These are phyloP conservation scores for Penicillium sp. DNA, from an alignment of 2,329 filamentous ascomycete genomes.

Conservation along the genomic window DNA sequence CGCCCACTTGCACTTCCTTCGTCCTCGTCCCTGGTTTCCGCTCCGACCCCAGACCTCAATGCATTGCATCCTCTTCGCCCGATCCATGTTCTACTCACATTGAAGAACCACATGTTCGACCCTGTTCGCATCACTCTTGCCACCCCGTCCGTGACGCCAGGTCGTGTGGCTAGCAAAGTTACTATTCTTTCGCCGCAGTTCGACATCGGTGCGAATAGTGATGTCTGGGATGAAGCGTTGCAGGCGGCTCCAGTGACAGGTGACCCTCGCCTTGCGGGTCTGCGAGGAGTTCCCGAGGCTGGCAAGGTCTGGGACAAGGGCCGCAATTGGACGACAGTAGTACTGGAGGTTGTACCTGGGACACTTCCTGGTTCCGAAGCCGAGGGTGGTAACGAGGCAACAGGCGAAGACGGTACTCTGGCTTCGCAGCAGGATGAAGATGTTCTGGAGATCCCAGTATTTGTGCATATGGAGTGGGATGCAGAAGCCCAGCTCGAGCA, in stretches of 20 bases:
- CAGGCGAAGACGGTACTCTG: constrained; percentile 26
- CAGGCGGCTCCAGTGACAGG: constrained; percentile 44
- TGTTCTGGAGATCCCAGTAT: constrained; percentile 84
- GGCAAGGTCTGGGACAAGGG: constrained; percentile 96
- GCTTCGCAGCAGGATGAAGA: constrained; percentile 52
- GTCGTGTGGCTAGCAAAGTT: constrained; percentile 70
- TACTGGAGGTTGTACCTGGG: constrained; percentile 77
- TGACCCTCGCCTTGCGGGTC: constrained; percentile 39
- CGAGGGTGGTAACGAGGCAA: constrained; percentile 27
- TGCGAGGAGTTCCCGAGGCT: constrained; percentile 60
- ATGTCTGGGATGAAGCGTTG: constrained; percentile 87
- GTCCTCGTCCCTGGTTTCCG: constrained; percentile 22
- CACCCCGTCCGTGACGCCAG: constrained; percentile 73
- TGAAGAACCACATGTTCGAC: constrained; percentile 94
- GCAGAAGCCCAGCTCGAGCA: constrained; percentile 51
- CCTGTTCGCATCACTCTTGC: constrained; percentile 80
- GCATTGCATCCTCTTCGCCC: constrained; percentile 49
- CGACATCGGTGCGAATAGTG: constrained; percentile 89
- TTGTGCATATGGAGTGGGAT: constrained; percentile 88
- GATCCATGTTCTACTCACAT: constrained; percentile 78
- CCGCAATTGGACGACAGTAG: constrained; percentile 90
- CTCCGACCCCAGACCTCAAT: constrained; percentile 41
- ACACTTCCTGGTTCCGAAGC: constrained; percentile 33
- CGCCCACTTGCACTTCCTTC: constrained; percentile 52
- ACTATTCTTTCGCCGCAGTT: constrained; percentile 94